Evolutionary conservation across 2,329 filamentous ascomycete genomes (phyloP), one percentile per base, ranked within the genome.

Genomic region (Pyricularia sp.): DNA sequence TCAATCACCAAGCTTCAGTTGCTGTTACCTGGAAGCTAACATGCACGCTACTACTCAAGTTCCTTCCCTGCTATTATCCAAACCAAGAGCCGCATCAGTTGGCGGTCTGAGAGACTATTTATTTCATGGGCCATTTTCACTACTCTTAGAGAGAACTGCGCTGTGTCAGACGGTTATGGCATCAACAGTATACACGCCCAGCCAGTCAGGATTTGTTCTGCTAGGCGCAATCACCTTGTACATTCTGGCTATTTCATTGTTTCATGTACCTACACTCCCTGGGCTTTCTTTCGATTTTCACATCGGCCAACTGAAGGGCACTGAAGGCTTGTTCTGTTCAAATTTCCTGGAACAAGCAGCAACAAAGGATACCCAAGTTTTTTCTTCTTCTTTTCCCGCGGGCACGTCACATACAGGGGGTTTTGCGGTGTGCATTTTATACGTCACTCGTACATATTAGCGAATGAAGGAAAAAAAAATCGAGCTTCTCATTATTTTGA

Each of bases 1-100:
- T 26, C 10, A 31, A 17, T 25, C 6, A 10, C n/a, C 5, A 5
- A 20, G n/a, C n/a, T 17, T 12, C 61, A 17, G 25, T 10, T 4
- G n/a, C 11, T 9, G 31, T 7, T 66, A 7, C 3, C 67, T 63
- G 14, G 11, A 25, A 26, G 50, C 71, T 71, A 23, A 69, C 70
- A 28, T 28, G 25, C 23, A 7, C 4, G 12, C 17, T 26, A n/a
- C 25, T 25, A 1, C 14, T 50, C 58, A 3, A 88, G 86, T 88
- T 88, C 73, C 75, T 88, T 69, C 86, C 86, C 65, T 84, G 86
- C 75, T 88, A 87, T 72, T 85, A 85, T 72, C 84, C 84, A 64
- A 84, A 85, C 71, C 83, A 87, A 72, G 84, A 86, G 70, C 81
- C 82, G 28, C 81, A 83, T 69, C 85, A 86, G 72, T 78, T 88